phyloP scores from a whole-genome alignment of 78 protist genomes.

The Monocercomonoides exilis region DNA sequence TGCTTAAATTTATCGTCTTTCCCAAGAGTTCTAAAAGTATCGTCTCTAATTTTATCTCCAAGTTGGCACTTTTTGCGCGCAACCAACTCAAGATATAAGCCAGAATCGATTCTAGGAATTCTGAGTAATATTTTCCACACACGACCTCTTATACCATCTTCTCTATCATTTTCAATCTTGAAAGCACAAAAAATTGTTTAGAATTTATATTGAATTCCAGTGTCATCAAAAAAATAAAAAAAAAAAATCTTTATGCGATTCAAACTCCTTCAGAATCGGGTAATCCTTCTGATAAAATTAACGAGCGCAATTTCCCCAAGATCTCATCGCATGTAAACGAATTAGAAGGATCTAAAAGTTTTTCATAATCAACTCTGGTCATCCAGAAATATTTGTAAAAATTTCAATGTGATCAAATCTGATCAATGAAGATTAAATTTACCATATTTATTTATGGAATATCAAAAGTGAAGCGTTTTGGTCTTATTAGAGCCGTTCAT shows the following conservation, averaged over 20 bases:
- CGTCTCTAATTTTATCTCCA: conserved; percentile 34
- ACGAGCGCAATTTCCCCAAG: background rate
- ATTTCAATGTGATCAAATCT: too few relatives aligned
- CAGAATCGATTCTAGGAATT: conserved; percentile 1
- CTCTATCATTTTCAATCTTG: background rate
- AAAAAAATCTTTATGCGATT: too few relatives aligned
- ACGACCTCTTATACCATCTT: background rate
- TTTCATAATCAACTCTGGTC: background rate
- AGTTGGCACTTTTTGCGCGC: background rate
- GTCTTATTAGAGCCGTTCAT: too few relatives aligned
- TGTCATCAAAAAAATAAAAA: too few relatives aligned
- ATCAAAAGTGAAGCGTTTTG: too few relatives aligned
- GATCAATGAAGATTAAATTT: too few relatives aligned
- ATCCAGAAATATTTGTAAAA: background rate
- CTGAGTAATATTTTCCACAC: conserved; percentile 3
- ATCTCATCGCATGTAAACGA: background rate
- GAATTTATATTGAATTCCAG: too few relatives aligned
- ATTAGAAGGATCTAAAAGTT: background rate
- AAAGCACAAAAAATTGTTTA: background rate
- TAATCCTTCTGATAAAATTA: background rate
- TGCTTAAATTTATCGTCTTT: background rate
- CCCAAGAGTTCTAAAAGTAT: conserved; percentile 31
- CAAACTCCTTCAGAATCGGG: background rate
- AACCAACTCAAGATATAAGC: background rate
- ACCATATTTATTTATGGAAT: too few relatives aligned